phyloP scores from a whole-genome alignment of 495 filamentous ascomycete species.

The Tuber microsphaerosporum region DNA sequence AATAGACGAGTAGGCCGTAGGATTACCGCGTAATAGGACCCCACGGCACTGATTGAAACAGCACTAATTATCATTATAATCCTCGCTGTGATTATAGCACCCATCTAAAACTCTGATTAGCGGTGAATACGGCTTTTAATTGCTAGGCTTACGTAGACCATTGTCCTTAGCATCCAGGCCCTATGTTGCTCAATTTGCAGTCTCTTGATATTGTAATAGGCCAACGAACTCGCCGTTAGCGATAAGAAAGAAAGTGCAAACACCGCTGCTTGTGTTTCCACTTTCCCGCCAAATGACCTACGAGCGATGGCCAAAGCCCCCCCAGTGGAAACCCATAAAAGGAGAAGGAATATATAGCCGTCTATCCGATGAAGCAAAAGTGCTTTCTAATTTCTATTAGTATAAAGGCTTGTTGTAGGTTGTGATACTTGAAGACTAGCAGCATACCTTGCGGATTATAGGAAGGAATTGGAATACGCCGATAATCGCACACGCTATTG shows the following conservation, averaged over 20 bases:
- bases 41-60: conserved; percentile 38
- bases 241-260: conserved; percentile 44
- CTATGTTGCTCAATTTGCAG: conserved; percentile 54
- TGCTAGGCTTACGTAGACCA: conserved; percentile 43
- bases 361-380: conserved; percentile 50
- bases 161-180: conserved; percentile 52
- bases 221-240: conserved; percentile 41
- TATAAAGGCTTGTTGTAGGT: not conserved
- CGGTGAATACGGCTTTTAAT: not conserved
- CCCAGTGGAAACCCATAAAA: conserved; percentile 44
- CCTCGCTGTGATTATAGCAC: conserved; percentile 48
- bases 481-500: conserved; percentile 44
- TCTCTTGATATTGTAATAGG: conserved; percentile 49
- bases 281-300: conserved; percentile 46
- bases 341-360: conserved; percentile 48
- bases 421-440: not conserved
- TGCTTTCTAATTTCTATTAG: conserved; percentile 14
- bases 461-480: conserved; percentile 51
- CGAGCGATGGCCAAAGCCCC: conserved; percentile 47
- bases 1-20: conserved; percentile 12
- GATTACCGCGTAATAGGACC: conserved; percentile 36
- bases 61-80: conserved; percentile 45
- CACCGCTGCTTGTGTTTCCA: conserved; percentile 44
- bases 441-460: conserved; percentile 45
- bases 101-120: conserved; percentile 39